Evolutionary conservation across 495 filamentous ascomycete genomes (phyloP), one percentile per base, ranked within the genome.

Genomic region (Penicillium samsonianum): DNA sequence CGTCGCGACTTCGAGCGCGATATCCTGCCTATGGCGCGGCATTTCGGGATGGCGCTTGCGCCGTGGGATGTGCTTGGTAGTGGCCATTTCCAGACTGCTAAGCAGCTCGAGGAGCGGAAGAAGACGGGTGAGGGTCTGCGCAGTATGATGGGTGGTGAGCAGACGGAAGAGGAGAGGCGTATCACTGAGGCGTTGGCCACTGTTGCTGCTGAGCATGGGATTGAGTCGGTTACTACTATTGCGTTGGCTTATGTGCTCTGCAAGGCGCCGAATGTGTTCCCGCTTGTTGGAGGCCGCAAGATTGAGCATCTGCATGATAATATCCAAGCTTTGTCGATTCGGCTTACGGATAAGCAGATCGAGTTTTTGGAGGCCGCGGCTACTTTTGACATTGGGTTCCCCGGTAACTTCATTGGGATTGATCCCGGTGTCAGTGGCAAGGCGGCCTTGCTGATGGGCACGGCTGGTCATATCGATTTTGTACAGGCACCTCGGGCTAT

Each of bases 221-320:
- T 67, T 20, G 71, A 75, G 53, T 64, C 50, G 61, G 47, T 86
- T 35, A 83, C 82, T 11, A 78, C 78, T 47, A 69, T 91, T 38
- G 89, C 90, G 2, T 68, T 91, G 50, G 88, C 89, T 3, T 92
- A 92, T 68, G 84, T 92, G 5, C 79, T 85, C 68, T 78, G 82
- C 67, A 91, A 91, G 70, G 75, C 86, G 12, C 84, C 88, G 0
- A 87, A 91, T 60, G 87, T 90, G 23, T 92, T 90, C 69, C 89
- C 89, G 9, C 84, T 92, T 51, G 78, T 90, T 22, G 89, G 89
- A 14, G 84, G 83, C 3, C 69, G 85, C 10, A 89, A 84, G 66
- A 65, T 88, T 46, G 81, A 84, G 63, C 84, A 90, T 63, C 65
- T 90, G 20, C 74, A 81, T 54, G 79, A 78, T 42, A 90, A 89